A percentile compares a stretch with the other conserved stretches of the same genome.
Evolutionary conservation across 371 early-diverging fungal genomes (phyloP).

Genomic region (Entomophthora muscae): DNA sequence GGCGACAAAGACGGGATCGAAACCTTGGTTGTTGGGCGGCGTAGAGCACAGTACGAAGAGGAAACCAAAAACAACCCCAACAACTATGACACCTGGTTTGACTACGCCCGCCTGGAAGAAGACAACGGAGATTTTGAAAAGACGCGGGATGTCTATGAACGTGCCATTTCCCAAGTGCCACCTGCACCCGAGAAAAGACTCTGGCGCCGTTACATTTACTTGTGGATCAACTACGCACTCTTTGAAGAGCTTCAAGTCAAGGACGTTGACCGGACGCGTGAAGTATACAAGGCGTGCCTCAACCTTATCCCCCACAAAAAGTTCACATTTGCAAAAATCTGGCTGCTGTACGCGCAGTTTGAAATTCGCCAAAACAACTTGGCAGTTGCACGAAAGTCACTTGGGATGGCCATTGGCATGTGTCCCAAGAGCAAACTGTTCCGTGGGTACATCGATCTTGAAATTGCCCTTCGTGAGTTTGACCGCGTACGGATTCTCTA

Average conservation of each 20-base stretch:
- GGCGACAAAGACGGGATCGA: constrained; percentile 81
- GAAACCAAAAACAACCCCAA: constrained; percentile 55
- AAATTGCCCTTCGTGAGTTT: constrained; percentile 75
- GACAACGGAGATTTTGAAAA: constrained; percentile 46
- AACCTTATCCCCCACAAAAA: constrained; percentile 77
- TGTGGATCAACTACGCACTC: constrained; percentile 95
- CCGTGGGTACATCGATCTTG: constrained; percentile 91
- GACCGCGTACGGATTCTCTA: constrained; percentile 84
- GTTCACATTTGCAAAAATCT: constrained; percentile 94
- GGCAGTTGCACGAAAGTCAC: constrained; percentile 50
- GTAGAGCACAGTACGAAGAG: constrained; percentile 77
- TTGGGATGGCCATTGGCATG: constrained; percentile 71
- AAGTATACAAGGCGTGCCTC: constrained; percentile 71
- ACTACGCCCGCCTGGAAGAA: constrained; percentile 80
- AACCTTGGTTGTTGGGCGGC: constrained; percentile 67
- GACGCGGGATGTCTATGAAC: constrained; percentile 85
- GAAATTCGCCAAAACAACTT: constrained; percentile 68
- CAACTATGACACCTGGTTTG: constrained; percentile 94
- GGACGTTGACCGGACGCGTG: constrained; percentile 62
- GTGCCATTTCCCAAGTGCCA: constrained; percentile 83
- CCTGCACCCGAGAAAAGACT: constrained; percentile 72
- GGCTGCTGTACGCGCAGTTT: constrained; percentile 83
- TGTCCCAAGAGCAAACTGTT: constrained; percentile 67
- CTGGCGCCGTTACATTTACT: constrained; percentile 92
- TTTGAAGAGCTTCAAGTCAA: constrained; percentile 59